Conservation (phyloP, 352 stramenopile species). For the Phytophthora citricola region DNA sequence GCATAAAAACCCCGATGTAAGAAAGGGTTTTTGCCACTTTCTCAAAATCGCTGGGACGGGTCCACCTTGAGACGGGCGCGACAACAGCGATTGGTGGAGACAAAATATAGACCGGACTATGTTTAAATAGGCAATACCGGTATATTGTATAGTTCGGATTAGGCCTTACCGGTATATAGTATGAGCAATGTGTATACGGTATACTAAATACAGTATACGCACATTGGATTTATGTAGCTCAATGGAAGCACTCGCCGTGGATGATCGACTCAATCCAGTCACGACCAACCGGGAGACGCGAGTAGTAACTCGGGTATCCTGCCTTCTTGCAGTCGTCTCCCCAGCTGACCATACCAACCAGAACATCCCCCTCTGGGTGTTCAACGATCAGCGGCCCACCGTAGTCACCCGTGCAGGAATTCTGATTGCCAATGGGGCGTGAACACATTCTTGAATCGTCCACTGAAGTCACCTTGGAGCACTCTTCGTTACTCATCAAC, state of each 20-base stretch:
- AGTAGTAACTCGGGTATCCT: conserved; percentile 55
- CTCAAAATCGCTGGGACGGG: too few relatives aligned
- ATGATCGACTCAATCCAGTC: conserved; percentile 43
- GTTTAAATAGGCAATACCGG: too few relatives aligned
- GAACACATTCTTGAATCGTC: conserved; percentile 54
- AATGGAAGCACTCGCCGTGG: conserved; percentile 11
- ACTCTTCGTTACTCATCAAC: conserved; percentile 44
- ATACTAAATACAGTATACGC: too few relatives aligned
- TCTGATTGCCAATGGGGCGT: conserved; percentile 25
- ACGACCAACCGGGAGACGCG: conserved; percentile 42
- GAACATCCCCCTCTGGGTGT: conserved; percentile 26
- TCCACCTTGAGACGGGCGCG: too few relatives aligned
- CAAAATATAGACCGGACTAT: too few relatives aligned
- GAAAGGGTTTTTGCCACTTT: too few relatives aligned
- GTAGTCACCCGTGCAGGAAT: conserved; percentile 63
- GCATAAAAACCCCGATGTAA: too few relatives aligned
- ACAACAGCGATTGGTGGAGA: too few relatives aligned
- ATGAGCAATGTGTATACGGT: too few relatives aligned
- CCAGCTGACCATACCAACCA: conserved; percentile 59
- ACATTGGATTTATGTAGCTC: not conserved
- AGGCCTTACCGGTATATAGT: too few relatives aligned
- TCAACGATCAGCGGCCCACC: conserved; percentile 50
- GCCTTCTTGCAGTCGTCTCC: conserved; percentile 46
- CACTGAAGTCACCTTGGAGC: conserved; percentile 31
- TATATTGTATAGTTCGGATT: too few relatives aligned